Evolutionary conservation across 768 basidiomycete genomes (phyloP), one percentile per base, ranked within the genome.

Genomic region (Rhodotorula babjevae): DNA sequence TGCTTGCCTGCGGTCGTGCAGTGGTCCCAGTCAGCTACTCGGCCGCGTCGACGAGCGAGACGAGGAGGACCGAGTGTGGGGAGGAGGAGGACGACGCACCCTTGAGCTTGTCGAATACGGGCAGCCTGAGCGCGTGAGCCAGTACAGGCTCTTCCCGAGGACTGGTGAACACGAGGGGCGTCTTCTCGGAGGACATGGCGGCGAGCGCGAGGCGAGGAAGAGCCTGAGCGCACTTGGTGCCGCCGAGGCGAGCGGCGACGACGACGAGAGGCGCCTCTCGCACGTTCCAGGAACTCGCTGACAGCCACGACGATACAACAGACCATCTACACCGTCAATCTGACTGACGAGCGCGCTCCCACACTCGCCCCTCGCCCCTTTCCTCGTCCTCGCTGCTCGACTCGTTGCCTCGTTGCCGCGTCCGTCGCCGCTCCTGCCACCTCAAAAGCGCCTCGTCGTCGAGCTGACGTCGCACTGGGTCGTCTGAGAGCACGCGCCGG

Each of bases 111-210:
- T 70, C 59, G 46, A 76, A 76, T 9, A 72, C 55, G 12, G 74
- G 74, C 21, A 76, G 63, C 21, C 57, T 40, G n/a, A 76, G 68
- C 10, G 74, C 74, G 53, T 63, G 61, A 0, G 74, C n/a, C n/a
- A 69, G 62, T 0, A 76, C 74, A 19, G 67, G 69, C 23, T 71
- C 73, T n/a, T 11, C 8, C 7, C 65, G 59, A 18, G 36, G 5
- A 1, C 7, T 36, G 3, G 8, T 46, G 2, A 40, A 11, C 3
- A 42, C 19, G 7, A 71, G 40, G 8, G 61, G 55, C 0, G 61
- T 7, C 40, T 61, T 65, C 64, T 71, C 69, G 27, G 56, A 57
- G 25, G 33, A 0, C 42, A 47, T 57, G 21, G 27, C 19, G 14
- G 8, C 44, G n/a, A n/a, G 55, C n/a, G n/a, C 7, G 1, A 47